These are phyloP conservation scores for Knoxia roxburghii DNA, from an alignment of 257 asterid species.

Conservation along the genomic window DNA sequence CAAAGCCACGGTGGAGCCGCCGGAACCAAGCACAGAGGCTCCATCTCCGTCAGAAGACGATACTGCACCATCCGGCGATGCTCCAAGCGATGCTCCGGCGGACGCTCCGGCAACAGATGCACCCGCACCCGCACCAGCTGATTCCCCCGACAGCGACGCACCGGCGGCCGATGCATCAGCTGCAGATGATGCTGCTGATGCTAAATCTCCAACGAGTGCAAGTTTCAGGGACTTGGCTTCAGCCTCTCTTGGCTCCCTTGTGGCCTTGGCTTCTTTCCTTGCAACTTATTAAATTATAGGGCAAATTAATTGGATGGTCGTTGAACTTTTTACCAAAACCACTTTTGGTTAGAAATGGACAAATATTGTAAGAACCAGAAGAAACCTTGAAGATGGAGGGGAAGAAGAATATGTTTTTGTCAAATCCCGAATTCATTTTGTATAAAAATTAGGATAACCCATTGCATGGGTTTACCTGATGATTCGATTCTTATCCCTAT, in stretches of 20 bases:
- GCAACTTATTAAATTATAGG: not conserved
- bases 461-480: too few species aligned
- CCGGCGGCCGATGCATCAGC: conserved; percentile 11
- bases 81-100: not conserved
- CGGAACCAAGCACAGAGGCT: conserved; percentile 21
- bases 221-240: conserved; percentile 11
- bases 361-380: not conserved
- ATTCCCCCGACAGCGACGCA: conserved; percentile 1
- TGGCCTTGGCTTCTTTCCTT: conserved; percentile 5
- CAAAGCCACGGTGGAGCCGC: conserved; percentile 2
- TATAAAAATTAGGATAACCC: too few species aligned
- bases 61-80: conserved; percentile 1
- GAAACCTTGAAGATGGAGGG: too few species aligned
- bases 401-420: too few species aligned
- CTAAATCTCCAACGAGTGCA: not conserved
- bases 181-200: conserved; percentile 12
- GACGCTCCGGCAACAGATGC: conserved; percentile 1
- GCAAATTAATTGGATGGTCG: too few species aligned
- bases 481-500: too few species aligned
- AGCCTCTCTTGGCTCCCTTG: not conserved
- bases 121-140: not conserved
- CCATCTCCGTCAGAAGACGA: conserved; percentile 4
- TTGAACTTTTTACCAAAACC: too few species aligned
- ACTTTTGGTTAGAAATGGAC: not conserved
- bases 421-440: too few species aligned